These are phyloP conservation scores for Aureobasidium subglaciale DNA, from an alignment of 2,329 filamentous ascomycete species.

Conservation along the genomic window DNA sequence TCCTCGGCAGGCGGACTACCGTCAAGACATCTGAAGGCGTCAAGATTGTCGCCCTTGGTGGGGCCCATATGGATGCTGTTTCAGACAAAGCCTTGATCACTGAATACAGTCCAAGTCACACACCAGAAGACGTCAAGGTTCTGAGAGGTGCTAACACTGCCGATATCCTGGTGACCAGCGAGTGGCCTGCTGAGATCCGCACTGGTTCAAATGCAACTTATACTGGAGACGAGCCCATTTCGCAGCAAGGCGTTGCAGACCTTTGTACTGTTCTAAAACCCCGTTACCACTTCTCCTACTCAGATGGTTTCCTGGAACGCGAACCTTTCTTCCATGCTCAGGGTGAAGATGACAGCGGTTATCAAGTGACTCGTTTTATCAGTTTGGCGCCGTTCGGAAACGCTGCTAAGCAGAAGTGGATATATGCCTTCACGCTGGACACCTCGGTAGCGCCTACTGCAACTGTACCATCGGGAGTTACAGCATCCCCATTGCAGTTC, in stretches of 20 bases:
- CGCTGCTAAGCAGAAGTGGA: conserved; percentile 65
- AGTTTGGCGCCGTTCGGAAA: conserved; percentile 78
- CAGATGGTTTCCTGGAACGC: conserved; percentile 74
- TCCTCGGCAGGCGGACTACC: conserved; percentile 76
- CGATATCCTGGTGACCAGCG: conserved; percentile 79
- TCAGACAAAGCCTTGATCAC: conserved; percentile 60
- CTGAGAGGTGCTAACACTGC: conserved; percentile 69
- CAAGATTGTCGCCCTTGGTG: conserved; percentile 79
- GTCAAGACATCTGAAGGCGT: conserved; percentile 87
- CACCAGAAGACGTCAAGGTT: conserved; percentile 39
- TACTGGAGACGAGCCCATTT: conserved; percentile 36
- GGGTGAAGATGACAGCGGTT: conserved; percentile 46
- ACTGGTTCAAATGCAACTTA: conserved; percentile 58
- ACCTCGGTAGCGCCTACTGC: conserved; percentile 52
- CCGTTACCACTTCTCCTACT: conserved; percentile 80
- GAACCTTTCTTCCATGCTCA: conserved; percentile 77
- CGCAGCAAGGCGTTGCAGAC: conserved; percentile 64
- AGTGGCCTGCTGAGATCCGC: conserved; percentile 74
- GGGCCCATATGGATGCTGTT: conserved; percentile 36
- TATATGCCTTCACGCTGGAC: conserved; percentile 65
- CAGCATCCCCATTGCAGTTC: conserved; percentile 63
- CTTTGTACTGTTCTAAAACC: conserved; percentile 74
- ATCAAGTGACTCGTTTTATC: conserved; percentile 76
- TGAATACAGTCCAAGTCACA: conserved; percentile 20
- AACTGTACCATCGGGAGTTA: conserved; percentile 62